A percentile compares a stretch with the other conserved stretches of the same genome.
These are phyloP conservation scores for Datisca glomerata DNA, from an alignment of 306 rosid species.

Conservation along the genomic window DNA sequence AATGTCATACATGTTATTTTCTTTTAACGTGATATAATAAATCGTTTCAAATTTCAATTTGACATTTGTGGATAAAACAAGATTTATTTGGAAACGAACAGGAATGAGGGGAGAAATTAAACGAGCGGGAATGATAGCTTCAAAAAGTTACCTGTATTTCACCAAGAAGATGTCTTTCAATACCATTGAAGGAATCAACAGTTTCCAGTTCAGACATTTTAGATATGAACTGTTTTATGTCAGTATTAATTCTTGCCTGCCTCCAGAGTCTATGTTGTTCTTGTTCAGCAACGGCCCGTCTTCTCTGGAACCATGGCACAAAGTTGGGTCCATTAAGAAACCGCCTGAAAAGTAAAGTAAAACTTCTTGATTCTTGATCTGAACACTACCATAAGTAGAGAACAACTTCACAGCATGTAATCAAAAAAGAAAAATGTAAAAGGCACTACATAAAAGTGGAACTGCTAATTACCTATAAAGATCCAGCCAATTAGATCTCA, in stretches of 20 bases:
- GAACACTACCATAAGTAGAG: too few relatives aligned
- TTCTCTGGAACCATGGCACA: constrained; percentile 74
- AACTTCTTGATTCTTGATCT: constrained; percentile 5
- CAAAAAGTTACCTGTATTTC: constrained; percentile 50
- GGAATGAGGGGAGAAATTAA: not conserved
- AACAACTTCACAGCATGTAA: too few relatives aligned
- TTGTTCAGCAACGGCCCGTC: constrained; percentile 71
- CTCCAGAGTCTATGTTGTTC: constrained; percentile 78
- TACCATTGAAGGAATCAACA: constrained; percentile 57
- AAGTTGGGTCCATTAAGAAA: constrained; percentile 82
- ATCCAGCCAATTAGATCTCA: constrained; percentile 85
- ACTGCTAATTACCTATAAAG: constrained; percentile 48
- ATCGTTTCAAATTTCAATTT: too few relatives aligned
- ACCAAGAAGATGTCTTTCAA: constrained; percentile 63
- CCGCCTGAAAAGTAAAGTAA: constrained; percentile 39
- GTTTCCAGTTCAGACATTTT: constrained; percentile 70
- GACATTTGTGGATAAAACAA: not conserved
- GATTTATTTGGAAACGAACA: not conserved
- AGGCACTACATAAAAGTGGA: not conserved
- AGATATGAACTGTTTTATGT: constrained; percentile 46
- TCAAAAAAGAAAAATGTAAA: not conserved
- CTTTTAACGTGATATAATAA: too few relatives aligned
- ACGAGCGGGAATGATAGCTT: not conserved
- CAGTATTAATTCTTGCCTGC: constrained; percentile 63
- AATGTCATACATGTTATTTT: too few relatives aligned